These are phyloP conservation scores for Kodamaea jinghongensis DNA, from an alignment of 805 yeast species.

Conservation along the genomic window DNA sequence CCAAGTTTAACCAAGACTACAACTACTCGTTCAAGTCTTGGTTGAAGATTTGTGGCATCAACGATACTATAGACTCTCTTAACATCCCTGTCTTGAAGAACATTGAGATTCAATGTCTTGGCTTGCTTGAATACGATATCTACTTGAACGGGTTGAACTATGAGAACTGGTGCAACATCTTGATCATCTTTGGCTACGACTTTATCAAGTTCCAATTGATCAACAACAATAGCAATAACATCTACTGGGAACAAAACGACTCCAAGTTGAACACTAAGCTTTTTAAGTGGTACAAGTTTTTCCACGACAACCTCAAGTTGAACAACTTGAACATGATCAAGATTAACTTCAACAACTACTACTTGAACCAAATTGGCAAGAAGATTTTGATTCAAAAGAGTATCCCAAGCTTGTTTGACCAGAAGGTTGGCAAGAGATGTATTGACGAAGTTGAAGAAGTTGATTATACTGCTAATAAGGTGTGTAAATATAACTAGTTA, in stretches of 20 bases:
- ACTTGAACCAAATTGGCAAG: constrained; percentile 27
- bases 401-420: constrained; percentile 9
- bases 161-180: constrained; percentile 45
- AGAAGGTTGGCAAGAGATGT: constrained; percentile 9
- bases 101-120: constrained; percentile 54
- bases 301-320: constrained; percentile 20
- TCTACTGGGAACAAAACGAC: constrained; percentile 25
- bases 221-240: constrained; percentile 14
- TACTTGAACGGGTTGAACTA: constrained; percentile 50
- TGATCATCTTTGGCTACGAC: constrained; percentile 43
- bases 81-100: constrained; percentile 45
- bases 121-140: constrained; percentile 54
- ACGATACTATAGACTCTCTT: constrained; percentile 25
- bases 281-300: constrained; percentile 28
- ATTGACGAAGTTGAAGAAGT: constrained; percentile 7
- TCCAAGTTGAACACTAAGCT: constrained; percentile 20
- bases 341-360: constrained; percentile 27
- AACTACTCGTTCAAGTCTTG: constrained; percentile 68
- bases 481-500: constrained; percentile 3
- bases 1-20: constrained; percentile 71
- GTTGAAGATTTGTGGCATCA: constrained; percentile 67
- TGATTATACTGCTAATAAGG: not conserved
- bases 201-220: constrained; percentile 37
- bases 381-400: constrained; percentile 23
- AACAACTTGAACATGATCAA: constrained; percentile 21